Conservation (phyloP, 192 early-diverging fungal species). For the Geosiphon pyriformis region DNA sequence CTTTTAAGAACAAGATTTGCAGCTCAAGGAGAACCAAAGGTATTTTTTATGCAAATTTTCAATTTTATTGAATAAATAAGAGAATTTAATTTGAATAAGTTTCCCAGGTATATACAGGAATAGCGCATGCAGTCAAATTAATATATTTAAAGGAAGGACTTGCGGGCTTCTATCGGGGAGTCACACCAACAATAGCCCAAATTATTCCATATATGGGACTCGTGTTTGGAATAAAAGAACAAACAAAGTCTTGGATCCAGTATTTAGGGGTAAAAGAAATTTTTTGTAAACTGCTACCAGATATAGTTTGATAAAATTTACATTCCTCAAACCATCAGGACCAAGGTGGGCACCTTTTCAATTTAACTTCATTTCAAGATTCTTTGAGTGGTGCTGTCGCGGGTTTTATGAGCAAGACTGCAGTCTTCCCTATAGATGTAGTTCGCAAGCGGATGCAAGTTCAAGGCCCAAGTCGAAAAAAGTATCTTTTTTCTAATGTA, state of each 20-base stretch:
- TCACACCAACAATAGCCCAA: constrained; percentile 74
- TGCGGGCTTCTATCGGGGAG: constrained; percentile 79
- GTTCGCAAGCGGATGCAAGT: constrained; percentile 71
- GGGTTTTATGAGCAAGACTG: constrained; percentile 76
- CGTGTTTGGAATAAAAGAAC: constrained; percentile 77
- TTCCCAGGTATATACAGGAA: constrained; percentile 56
- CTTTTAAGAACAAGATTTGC: constrained; percentile 92
- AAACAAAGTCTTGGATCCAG: constrained; percentile 44
- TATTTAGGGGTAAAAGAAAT: constrained; percentile 27
- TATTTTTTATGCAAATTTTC: background rate
- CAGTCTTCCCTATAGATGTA: constrained; percentile 88
- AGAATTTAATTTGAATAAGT: background rate
- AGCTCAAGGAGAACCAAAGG: constrained; percentile 60
- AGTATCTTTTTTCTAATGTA: constrained; percentile 56
- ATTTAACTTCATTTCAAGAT: constrained; percentile 46
- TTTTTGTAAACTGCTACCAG: too few species aligned
- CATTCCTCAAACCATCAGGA: constrained; percentile 27
- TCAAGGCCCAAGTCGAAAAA: constrained; percentile 38
- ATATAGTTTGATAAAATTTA: background rate
- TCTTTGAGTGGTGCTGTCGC: constrained; percentile 75
- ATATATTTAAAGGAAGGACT: constrained; percentile 74
- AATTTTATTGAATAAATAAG: background rate
- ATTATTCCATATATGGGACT: constrained; percentile 96
- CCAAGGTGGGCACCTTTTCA: constrained; percentile 14
- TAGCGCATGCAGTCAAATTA: constrained; percentile 56